phyloP scores from a whole-genome alignment of 176 grass and related monocot species.

The Melocanna baccifera region DNA sequence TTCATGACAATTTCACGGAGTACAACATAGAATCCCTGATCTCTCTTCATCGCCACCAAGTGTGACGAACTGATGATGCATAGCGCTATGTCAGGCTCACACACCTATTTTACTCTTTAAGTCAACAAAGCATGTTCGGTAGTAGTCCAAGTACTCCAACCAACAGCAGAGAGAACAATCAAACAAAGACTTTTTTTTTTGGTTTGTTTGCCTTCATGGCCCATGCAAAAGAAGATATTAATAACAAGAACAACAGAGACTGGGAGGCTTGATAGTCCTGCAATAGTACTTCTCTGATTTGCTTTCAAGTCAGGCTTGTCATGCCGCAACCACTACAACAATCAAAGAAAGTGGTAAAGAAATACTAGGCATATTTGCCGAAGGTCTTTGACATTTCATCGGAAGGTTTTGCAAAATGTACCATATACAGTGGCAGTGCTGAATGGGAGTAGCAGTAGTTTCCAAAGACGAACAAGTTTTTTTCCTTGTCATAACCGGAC shows the following conservation, averaged over 20 bases:
- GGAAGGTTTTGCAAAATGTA: background rate
- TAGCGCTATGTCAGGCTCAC: background rate
- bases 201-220: background rate
- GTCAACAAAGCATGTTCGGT: constrained; percentile 29
- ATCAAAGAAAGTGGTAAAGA: background rate
- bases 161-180: background rate
- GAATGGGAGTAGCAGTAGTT: background rate
- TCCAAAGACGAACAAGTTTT: background rate
- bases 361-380: background rate
- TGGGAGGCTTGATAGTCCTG: background rate
- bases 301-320: background rate
- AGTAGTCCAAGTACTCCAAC: background rate
- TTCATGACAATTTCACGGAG: background rate
- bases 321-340: background rate
- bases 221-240: background rate
- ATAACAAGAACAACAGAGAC: background rate
- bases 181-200: background rate
- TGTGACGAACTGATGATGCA: background rate
- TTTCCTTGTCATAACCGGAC: too few relatives aligned
- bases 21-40: background rate
- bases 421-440: background rate
- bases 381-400: background rate
- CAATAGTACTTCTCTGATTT: background rate
- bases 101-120: background rate
- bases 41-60: background rate